Evolutionary conservation across 2,329 filamentous ascomycete genomes (phyloP).

Genomic region (Cladosporium austrohemisphaericum): DNA sequence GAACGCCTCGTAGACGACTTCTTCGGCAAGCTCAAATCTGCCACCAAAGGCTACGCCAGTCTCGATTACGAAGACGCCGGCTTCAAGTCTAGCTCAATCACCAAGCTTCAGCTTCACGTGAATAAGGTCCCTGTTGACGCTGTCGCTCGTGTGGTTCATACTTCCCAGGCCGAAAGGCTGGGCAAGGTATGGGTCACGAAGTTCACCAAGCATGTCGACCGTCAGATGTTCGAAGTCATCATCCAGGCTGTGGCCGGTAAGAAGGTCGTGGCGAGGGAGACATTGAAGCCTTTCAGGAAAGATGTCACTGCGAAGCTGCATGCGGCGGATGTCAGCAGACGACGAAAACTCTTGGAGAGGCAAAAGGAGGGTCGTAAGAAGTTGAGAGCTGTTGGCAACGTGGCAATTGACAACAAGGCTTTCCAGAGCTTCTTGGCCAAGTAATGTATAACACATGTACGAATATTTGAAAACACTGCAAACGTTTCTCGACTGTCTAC

Average conservation of each 20-base stretch:
- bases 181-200: slow-evolving; percentile 87
- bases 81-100: slow-evolving; percentile 73
- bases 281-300: slow-evolving; percentile 93
- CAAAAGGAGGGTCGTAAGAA: slow-evolving; percentile 94
- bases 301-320: slow-evolving; percentile 92
- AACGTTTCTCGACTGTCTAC: too few species aligned
- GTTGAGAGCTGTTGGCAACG: slow-evolving; percentile 76
- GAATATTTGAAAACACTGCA: too few species aligned
- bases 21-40: slow-evolving; percentile 92
- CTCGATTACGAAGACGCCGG: slow-evolving; percentile 96
- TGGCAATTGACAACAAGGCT: slow-evolving; percentile 91
- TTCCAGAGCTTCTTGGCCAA: slow-evolving; percentile 93
- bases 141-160: slow-evolving; percentile 83
- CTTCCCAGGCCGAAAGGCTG: slow-evolving; percentile 73
- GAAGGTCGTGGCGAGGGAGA: slow-evolving; percentile 83
- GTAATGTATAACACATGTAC: slow-evolving; percentile 34
- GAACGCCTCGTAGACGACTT: slow-evolving; percentile 93
- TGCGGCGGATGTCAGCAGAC: slow-evolving; percentile 77
- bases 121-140: slow-evolving; percentile 93
- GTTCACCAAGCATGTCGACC: slow-evolving; percentile 94
- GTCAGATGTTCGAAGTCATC: slow-evolving; percentile 95
- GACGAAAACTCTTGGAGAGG: slow-evolving; percentile 86
- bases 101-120: slow-evolving; percentile 88
- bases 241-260: slow-evolving; percentile 87
- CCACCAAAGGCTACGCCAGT: slow-evolving; percentile 91